A percentile compares a stretch with the other conserved stretches of the same genome.
phyloP scores from a whole-genome alignment of 257 asterid species.

The Capsicum rhomboideum region DNA sequence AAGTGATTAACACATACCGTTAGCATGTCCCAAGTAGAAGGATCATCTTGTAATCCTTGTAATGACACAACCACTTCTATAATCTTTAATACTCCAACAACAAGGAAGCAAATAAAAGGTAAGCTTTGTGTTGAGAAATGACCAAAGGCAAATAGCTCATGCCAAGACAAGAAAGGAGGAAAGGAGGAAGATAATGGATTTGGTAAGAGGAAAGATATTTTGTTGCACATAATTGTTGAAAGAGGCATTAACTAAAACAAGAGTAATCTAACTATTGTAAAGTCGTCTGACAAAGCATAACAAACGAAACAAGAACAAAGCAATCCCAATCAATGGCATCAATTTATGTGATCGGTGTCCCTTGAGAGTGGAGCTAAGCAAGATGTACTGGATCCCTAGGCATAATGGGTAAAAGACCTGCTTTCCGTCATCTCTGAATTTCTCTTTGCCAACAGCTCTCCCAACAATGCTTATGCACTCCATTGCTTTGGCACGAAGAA shows the following conservation, averaged over 20 bases:
- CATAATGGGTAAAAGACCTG: constrained; percentile 28
- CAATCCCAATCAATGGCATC: background rate
- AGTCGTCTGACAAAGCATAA: background rate
- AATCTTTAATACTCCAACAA: constrained; percentile 29
- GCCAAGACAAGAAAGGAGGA: too few relatives aligned
- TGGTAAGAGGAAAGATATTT: too few relatives aligned
- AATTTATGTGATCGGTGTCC: too few relatives aligned
- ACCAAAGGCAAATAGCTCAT: too few relatives aligned
- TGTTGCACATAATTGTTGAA: background rate
- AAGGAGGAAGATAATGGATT: too few relatives aligned
- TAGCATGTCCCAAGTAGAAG: too few relatives aligned
- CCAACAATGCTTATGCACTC: constrained; percentile 90
- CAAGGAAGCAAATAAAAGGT: too few relatives aligned
- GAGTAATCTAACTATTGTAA: background rate
- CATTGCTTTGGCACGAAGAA: constrained; percentile 93
- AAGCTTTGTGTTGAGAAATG: too few relatives aligned
- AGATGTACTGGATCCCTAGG: background rate
- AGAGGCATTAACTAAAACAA: background rate
- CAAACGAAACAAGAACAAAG: too few relatives aligned
- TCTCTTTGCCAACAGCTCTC: constrained; percentile 84
- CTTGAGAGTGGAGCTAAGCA: too few relatives aligned
- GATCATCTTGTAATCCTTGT: too few relatives aligned
- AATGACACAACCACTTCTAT: constrained; percentile 36
- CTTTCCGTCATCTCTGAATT: constrained; percentile 77
- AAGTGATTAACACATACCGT: too few relatives aligned